These are phyloP conservation scores for Scortechinia acanthostroma DNA, from an alignment of 2,329 filamentous ascomycete species.

Conservation along the genomic window DNA sequence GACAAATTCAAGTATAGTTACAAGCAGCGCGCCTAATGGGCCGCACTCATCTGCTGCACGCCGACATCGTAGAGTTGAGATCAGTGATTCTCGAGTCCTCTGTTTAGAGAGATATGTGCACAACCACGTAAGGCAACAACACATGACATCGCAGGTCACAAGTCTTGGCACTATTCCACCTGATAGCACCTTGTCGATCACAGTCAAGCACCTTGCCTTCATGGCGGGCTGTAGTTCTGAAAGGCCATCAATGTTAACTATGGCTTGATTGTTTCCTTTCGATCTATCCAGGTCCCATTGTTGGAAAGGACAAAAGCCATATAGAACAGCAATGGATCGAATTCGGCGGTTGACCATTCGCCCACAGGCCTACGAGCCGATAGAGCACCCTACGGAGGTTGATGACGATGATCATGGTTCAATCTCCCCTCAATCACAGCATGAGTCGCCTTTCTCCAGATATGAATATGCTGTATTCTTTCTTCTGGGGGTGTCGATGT, in stretches of 20 bases:
- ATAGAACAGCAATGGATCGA: neutral
- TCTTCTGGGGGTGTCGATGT: conserved; percentile 57
- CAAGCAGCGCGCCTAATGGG: too few relatives aligned
- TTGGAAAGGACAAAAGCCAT: neutral
- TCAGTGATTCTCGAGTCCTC: too few relatives aligned
- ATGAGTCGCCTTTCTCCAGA: conserved; percentile 13
- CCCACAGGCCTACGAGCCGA: neutral
- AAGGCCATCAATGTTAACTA: too few relatives aligned
- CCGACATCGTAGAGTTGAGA: too few relatives aligned
- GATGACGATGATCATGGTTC: neutral
- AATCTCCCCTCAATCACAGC: neutral
- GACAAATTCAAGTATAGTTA: too few relatives aligned
- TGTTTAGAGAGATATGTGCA: neutral
- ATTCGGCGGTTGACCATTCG: neutral
- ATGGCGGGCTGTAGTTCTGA: too few relatives aligned
- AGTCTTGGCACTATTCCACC: too few relatives aligned
- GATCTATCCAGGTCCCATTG: neutral
- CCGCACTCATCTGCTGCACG: too few relatives aligned
- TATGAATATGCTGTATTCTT: conserved; percentile 56
- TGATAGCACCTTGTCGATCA: too few relatives aligned
- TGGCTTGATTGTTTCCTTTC: too few relatives aligned
- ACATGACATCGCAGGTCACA: neutral
- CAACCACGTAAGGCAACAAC: neutral
- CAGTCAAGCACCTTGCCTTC: too few relatives aligned
- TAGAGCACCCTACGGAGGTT: neutral